Conservation (phyloP, 2,329 filamentous ascomycete species). For the Lasiodiplodia citricola region DNA sequence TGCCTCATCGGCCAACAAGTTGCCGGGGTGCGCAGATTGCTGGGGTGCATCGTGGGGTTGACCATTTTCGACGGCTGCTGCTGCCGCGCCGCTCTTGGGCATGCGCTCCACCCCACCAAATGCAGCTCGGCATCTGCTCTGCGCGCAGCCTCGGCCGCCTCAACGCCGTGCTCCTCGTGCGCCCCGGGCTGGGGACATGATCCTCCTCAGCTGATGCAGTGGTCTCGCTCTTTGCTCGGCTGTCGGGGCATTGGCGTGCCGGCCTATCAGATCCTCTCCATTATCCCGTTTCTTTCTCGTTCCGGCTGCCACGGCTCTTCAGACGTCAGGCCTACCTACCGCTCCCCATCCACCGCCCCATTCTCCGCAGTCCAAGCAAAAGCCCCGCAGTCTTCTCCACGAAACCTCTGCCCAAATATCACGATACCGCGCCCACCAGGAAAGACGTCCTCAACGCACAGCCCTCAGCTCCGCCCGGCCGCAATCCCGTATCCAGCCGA, state of each 20-base stretch:
- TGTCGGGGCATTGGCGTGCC: background rate
- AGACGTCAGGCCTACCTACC: background rate
- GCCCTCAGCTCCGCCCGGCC: conserved; percentile 3
- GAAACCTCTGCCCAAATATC: background rate
- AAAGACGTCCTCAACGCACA: background rate
- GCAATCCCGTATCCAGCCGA: conserved; percentile 21
- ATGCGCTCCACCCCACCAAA: background rate
- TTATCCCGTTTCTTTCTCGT: conserved; percentile 13
- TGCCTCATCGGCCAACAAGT: background rate
- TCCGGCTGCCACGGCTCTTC: background rate
- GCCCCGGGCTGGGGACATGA: conserved; percentile 6
- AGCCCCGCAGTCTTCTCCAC: conserved; percentile 9
- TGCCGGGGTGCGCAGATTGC: too few species aligned
- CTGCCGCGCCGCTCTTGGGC: conserved; percentile 8
- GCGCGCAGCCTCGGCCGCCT: background rate
- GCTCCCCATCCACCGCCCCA: conserved; percentile 9
- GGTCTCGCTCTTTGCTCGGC: conserved; percentile 8
- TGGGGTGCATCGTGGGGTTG: background rate
- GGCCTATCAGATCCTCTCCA: background rate
- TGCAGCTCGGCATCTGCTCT: background rate
- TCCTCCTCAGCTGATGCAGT: conserved; percentile 19
- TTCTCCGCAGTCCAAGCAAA: conserved; percentile 9
- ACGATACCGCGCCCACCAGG: background rate
- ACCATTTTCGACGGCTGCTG: background rate
- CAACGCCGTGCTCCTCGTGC: conserved; percentile 1